Conservation (phyloP, 2,329 filamentous ascomycete species). For the Elsinoe fawcettii region DNA sequence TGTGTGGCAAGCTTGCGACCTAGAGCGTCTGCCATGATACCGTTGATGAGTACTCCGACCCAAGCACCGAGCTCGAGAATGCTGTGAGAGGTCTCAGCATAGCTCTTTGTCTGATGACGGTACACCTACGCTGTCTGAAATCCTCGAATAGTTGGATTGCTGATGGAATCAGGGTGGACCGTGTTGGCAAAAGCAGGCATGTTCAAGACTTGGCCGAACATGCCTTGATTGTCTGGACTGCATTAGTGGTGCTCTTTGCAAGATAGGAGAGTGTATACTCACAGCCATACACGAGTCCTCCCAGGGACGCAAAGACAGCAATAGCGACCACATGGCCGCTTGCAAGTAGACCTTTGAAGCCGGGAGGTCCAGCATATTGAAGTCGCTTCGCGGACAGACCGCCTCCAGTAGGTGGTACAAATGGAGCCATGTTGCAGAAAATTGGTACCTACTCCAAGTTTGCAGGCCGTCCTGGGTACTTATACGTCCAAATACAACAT, state of each 20-base stretch:
- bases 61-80: constrained; percentile 72
- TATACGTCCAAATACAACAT: background rate
- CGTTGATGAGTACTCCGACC: constrained; percentile 63
- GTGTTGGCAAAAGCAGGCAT: constrained; percentile 22
- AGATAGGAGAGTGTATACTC: too few species aligned
- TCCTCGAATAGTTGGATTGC: constrained; percentile 14
- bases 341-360: constrained; percentile 22
- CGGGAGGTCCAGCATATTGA: constrained; percentile 22
- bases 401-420: constrained; percentile 2
- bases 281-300: constrained; percentile 26
- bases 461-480: background rate
- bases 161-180: constrained; percentile 1
- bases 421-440: constrained; percentile 10
- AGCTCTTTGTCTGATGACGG: background rate
- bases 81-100: background rate
- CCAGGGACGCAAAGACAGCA: constrained; percentile 24
- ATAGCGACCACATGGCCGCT: constrained; percentile 23
- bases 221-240: constrained; percentile 4
- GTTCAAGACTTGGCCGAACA: constrained; percentile 23
- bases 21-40: constrained; percentile 61
- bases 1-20: constrained; percentile 64
- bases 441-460: background rate
- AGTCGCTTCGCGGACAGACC: constrained; percentile 21
- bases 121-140: constrained; percentile 12
- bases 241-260: too few species aligned